Evolutionary conservation across 2,329 filamentous ascomycete species (phyloP).

Genomic region (Cercospora janseana): DNA sequence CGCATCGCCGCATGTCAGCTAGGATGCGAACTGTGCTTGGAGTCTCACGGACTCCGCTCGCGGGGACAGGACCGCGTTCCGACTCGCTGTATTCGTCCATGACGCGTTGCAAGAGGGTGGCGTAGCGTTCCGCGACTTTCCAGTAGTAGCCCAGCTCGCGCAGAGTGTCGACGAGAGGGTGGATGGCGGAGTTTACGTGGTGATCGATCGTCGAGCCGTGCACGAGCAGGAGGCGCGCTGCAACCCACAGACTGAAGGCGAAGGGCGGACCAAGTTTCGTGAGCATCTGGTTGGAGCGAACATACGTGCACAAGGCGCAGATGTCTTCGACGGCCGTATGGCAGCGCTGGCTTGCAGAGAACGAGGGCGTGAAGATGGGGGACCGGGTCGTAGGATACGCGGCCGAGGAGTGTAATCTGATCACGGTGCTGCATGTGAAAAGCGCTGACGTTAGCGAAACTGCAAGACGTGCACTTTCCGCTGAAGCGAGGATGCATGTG

Average conservation of each 20-base stretch:
- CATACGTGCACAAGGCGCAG: slow-evolving; percentile 72
- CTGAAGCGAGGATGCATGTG: slow-evolving; percentile 3
- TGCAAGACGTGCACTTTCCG: slow-evolving; percentile 6
- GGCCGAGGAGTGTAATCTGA: slow-evolving; percentile 85
- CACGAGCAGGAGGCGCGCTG: slow-evolving; percentile 79
- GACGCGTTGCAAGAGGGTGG: slow-evolving; percentile 73
- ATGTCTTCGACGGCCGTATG: slow-evolving; percentile 81
- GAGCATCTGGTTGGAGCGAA: slow-evolving; percentile 70
- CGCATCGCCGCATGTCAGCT: slow-evolving; percentile 86
- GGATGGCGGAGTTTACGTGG: slow-evolving; percentile 74
- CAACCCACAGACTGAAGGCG: slow-evolving; percentile 90
- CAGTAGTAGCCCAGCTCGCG: slow-evolving; percentile 78
- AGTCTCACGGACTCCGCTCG: slow-evolving; percentile 69
- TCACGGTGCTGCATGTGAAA: slow-evolving; percentile 60
- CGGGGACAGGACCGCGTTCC: slow-evolving; percentile 56
- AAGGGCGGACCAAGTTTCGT: slow-evolving; percentile 84
- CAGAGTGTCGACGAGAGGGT: slow-evolving; percentile 78
- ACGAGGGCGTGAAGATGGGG: slow-evolving; percentile 84
- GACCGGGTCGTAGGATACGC: slow-evolving; percentile 88
- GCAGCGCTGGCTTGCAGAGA: slow-evolving; percentile 79
- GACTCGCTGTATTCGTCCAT: slow-evolving; percentile 82
- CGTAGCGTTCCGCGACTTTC: slow-evolving; percentile 82
- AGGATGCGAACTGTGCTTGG: slow-evolving; percentile 83
- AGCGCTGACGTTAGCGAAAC: slow-evolving; percentile 28
- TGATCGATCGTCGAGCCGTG: slow-evolving; percentile 88